Evolutionary conservation across 495 filamentous ascomycete species (phyloP), one percentile per base, ranked within the genome.

Genomic region (Cladorrhinum samala): DNA sequence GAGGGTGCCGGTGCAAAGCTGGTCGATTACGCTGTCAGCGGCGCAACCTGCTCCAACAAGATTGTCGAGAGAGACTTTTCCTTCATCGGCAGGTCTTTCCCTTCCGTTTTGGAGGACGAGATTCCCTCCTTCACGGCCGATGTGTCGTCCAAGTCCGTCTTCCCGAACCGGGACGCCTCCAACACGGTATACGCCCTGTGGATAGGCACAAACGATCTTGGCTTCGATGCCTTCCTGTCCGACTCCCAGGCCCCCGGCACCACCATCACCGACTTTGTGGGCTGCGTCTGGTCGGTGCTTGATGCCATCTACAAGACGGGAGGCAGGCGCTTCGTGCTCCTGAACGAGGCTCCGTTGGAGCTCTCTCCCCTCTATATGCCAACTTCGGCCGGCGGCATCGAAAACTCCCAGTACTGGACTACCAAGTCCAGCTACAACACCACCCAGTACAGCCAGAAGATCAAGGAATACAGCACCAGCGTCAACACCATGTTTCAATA

Each of bases 141-240:
- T 49, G 69, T 71, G 24, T 59, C 67, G 11, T 79, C 70, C 51
- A 72, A 72, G 27, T 58, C 74, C 3, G 56, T 76, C 14, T 85
- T 81, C 65, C 68, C 77, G 23, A 65, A 72, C 46, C 72, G 78
- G 45, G 72, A 69, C 0, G 52, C 72, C 16, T 60, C 74, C n/a
- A 80, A 82, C 53, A 85, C 83, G 2, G 82, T 87, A 4, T 89
- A 87, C 56, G 71, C 82, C 1, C 77, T 89, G 33, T 91, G 84
- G 86, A 88, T 89, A 57, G 86, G 87, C 0, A 88, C 85, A 48
- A 90, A 89, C 59, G 87, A 91, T 60, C 71, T 91, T 9, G 85
- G 86, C 33, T 73, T 66, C 49, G 62, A 73, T 42, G 83, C 73
- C 20, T 83, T 89, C 61, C 61, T 89, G 21, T 78, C 77, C 17